Evolutionary conservation across 805 yeast genomes (phyloP), one percentile per base, ranked within the genome.

Genomic region (Barnettozyma pratensis): DNA sequence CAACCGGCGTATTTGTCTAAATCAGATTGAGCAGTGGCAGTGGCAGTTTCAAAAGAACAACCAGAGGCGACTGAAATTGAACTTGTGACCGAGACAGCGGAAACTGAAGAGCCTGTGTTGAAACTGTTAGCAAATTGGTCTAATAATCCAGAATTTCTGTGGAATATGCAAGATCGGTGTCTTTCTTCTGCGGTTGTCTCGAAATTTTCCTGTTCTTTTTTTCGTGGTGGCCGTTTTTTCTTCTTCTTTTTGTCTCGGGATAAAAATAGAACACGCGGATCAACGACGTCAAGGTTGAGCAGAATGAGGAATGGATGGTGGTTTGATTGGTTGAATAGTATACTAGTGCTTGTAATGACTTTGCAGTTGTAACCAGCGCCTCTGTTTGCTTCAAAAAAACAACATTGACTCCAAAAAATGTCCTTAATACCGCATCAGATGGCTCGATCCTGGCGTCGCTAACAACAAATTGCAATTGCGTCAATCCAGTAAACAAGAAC

Each of bases 21-120:
- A 58, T 89, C 91, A 32, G 86, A 60, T 70, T 90, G 89, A 39
- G 83, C 79, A 47, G 94, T 81, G 59, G 89, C 96, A 46, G 96
- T 87, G 55, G 73, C 74, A 58, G 75, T 73, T 30, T 72, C 61
- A 73, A 84, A 80, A 37, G 86, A 75, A 78, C 95, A 87, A 30
- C 82, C 79, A 7, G 80, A 79, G 54, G 79, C 76, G 45, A 76
- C 69, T 28, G 72, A 60, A 55, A 67, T 62, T 9, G 76, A 61
- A 29, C 79, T 71, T 43, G 80, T 72, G 54, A 77, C 75, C 48
- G 79, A 63, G 52, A 80, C 81, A 42, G 76, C 74, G 58, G 77
- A 70, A 25, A 46, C 57, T 35, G 54, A 53, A 35, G 49, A 53
- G 42, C 29, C 19, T 28, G 14, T 6, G 7, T 9, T n/a, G 34